Conservation (phyloP, 2,329 filamentous ascomycete species). For the Cladobotryum mycophilum region DNA sequence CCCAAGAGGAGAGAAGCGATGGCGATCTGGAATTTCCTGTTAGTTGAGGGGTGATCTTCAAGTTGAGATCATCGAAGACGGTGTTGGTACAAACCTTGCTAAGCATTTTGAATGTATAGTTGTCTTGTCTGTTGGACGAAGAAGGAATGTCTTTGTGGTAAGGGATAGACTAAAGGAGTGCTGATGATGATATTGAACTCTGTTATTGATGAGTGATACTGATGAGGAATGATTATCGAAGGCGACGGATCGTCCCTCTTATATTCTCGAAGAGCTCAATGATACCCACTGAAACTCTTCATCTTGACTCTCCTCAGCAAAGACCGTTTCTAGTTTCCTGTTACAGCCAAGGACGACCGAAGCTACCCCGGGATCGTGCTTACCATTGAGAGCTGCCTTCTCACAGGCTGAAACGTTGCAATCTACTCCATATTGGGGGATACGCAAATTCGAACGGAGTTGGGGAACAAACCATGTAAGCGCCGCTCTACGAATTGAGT, state of each 20-base stretch:
- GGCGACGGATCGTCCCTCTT: no score
- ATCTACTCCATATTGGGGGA: no score
- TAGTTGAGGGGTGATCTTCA: background rate
- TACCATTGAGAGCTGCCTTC: no score
- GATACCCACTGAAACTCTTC: background rate
- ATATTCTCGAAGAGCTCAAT: no score
- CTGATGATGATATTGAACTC: background rate
- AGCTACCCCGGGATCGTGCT: no score
- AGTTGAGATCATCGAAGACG: background rate
- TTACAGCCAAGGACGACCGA: no score
- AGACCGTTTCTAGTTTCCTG: no score
- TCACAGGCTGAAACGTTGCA: no score
- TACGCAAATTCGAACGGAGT: no score
- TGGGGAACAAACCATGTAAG: no score
- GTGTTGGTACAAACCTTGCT: background rate
- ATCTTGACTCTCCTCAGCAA: background rate
- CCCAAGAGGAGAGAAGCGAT: slow-evolving; percentile 4
- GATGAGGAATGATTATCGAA: background rate
- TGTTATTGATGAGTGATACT: background rate
- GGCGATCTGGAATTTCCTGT: slow-evolving; percentile 12
- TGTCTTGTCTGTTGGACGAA: background rate
- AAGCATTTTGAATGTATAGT: background rate
- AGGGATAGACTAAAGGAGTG: background rate
- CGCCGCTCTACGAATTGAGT: no score
- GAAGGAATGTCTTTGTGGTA: background rate